phyloP scores from a whole-genome alignment of 192 early-diverging fungal genomes.

The Backusella parvicylindrica region DNA sequence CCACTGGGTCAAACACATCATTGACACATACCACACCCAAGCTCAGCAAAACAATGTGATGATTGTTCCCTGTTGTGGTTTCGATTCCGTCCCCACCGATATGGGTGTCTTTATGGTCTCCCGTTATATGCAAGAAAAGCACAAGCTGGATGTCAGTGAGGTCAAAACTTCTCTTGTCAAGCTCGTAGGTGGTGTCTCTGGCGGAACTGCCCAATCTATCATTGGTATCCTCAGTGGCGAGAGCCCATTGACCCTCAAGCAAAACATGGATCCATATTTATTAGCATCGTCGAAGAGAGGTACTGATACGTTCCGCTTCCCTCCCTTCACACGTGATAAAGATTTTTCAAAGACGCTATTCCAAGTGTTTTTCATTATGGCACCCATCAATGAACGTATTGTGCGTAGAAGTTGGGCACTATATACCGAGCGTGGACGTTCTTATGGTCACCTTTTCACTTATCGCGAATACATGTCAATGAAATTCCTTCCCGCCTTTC shows the following conservation, averaged over 20 bases:
- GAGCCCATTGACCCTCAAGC: neutral
- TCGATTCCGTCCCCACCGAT: constrained; percentile 89
- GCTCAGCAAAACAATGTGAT: constrained; percentile 62
- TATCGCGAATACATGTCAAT: constrained; percentile 58
- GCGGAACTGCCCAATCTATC: constrained; percentile 59
- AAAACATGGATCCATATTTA: constrained; percentile 23
- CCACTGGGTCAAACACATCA: constrained; percentile 59
- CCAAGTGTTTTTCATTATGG: constrained; percentile 65
- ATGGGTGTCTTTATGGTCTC: constrained; percentile 68
- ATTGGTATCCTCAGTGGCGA: neutral
- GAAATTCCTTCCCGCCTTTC: constrained; percentile 34
- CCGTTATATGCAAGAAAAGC: neutral
- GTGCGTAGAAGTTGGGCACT: constrained; percentile 63
- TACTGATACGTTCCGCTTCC: constrained; percentile 20
- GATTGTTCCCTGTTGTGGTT: constrained; percentile 81
- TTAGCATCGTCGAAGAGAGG: constrained; percentile 23
- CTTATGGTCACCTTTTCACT: constrained; percentile 42
- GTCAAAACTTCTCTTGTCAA: constrained; percentile 58
- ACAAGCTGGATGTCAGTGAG: constrained; percentile 39
- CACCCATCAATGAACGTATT: constrained; percentile 53
- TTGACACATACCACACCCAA: constrained; percentile 60
- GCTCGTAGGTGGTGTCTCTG: constrained; percentile 56
- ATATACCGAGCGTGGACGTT: constrained; percentile 28
- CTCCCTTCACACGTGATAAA: constrained; percentile 43
- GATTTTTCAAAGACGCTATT: constrained; percentile 47